Percentiles rank a stretch among this genome's conserved stretches.
phyloP scores from a whole-genome alignment of 495 filamentous ascomycete species.

The Penicillium arizonense region DNA sequence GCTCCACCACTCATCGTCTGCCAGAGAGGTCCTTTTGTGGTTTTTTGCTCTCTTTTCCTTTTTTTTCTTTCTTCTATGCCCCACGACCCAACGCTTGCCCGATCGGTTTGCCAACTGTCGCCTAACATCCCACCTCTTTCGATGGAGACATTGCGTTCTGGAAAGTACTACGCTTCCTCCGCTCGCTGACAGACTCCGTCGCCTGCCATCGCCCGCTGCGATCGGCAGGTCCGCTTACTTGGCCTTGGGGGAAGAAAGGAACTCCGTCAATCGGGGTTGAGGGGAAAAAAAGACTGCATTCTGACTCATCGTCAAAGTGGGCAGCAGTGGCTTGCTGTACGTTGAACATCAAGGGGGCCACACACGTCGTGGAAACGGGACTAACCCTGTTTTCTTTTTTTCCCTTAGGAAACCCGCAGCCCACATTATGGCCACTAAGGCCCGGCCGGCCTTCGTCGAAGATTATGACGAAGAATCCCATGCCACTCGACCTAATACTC shows the following conservation, averaged over 20 bases:
- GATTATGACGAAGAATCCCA: constrained; percentile 56
- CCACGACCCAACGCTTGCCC: constrained; percentile 23
- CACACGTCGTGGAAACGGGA: constrained; percentile 17
- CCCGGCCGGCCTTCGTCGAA: constrained; percentile 51
- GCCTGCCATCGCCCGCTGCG: constrained; percentile 29
- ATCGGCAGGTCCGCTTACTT: constrained; percentile 29
- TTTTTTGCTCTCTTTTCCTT: not conserved
- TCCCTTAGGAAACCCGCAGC: constrained; percentile 21
- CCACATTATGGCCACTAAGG: constrained; percentile 36
- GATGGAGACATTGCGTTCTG: constrained; percentile 30
- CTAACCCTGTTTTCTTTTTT: constrained; percentile 15
- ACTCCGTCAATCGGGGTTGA: constrained; percentile 1
- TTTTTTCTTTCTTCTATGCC: constrained; percentile 8
- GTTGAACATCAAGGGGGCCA: constrained; percentile 11
- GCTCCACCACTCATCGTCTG: constrained; percentile 21
- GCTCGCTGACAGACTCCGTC: constrained; percentile 24
- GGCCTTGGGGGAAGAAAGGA: constrained; percentile 3
- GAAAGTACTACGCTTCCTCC: constrained; percentile 21
- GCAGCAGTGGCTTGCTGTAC: constrained; percentile 18
- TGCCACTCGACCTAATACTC: constrained; percentile 45
- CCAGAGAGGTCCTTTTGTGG: constrained; percentile 4
- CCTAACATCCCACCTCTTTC: constrained; percentile 23
- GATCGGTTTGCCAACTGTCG: constrained; percentile 9
- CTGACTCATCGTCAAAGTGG: constrained; percentile 10
- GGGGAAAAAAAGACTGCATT: constrained; percentile 2